Base-by-base conservation (phyloP, 768 basidiomycete genomes). In the Russula abietina region DNA sequence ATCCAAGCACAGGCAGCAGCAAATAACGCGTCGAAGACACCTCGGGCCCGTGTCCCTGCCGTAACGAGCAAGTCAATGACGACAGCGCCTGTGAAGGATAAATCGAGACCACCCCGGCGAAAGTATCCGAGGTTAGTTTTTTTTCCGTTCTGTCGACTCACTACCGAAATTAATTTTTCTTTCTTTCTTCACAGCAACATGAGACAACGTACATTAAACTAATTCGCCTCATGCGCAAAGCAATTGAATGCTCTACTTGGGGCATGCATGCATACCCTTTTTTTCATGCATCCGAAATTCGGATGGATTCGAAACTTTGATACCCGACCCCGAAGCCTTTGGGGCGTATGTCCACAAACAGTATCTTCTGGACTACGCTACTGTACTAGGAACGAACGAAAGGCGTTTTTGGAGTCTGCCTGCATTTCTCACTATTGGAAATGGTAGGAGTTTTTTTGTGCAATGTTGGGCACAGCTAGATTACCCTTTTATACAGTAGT, bases 41-140 rank as follows among this genome's bases (percentile, higher is more conserved):
- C 22, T 7, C 54, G 33, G 24, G 10, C n/a, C 1, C 63, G 63
- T 14, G 41, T 64, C 26, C 63, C 63, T 14, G 63, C 63, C 0
- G 63, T 64, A 2, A 64, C 63, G 11, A 64, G 58, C 49, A 64
- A 59, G 22, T 54, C 63, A 19, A 36, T 48, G 59, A 55, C 59
- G 5, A 60, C 63, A 2, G 59, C 54, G 49, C 59, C 63, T 2
- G 63, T 60, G 49, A 64, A n/a, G 3, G 54, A 54, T 14, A 53
- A 53, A 8, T 6, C 50, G 1, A 51, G 57, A 11, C 48, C 50
- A 4, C n/a, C 19, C n/a, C 50, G 57, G 26, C 33, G 50, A 32
- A 33, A 48, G 46, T 63, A 59, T 41, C 62, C 57, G 9, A 59
- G 22, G 62, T 59, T 30, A 19, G 62, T 54, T 54, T 39, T 17